Conservation (phyloP, 2,329 filamentous ascomycete genomes). For the Xylariomycetidae sp. region DNA sequence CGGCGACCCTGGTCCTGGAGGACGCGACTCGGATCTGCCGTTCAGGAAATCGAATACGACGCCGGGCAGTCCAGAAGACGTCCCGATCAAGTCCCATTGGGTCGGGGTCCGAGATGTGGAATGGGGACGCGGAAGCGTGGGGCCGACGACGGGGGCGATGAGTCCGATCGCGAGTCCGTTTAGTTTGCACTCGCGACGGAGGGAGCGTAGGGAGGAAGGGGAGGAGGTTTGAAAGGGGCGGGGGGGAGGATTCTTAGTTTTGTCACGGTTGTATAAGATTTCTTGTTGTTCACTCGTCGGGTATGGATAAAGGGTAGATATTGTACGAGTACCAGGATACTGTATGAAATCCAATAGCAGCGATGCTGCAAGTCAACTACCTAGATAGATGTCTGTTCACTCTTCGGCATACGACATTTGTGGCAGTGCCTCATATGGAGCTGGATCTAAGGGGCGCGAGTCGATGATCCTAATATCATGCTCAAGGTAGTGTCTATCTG, state of each 20-base stretch:
- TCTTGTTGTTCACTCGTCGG: no score
- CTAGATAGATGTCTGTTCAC: no score
- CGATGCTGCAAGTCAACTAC: no score
- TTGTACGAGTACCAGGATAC: no score
- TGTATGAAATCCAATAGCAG: no score
- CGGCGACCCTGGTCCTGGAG: no score
- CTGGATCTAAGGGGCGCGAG: no score
- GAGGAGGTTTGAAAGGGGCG: slow-evolving; percentile 3
- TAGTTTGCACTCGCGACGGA: slow-evolving; percentile 13
- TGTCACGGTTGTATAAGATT: background rate
- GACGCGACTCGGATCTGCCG: slow-evolving; percentile 12
- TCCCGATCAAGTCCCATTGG: slow-evolving; percentile 14
- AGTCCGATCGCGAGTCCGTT: slow-evolving; percentile 23
- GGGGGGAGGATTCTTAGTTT: background rate
- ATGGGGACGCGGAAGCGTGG: slow-evolving; percentile 14
- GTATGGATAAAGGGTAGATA: no score
- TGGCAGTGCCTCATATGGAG: no score
- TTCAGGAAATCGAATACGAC: slow-evolving; percentile 5
- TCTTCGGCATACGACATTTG: no score
- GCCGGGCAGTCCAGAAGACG: slow-evolving; percentile 1
- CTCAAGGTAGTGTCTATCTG: no score
- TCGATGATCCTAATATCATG: no score
- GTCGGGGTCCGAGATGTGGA: slow-evolving; percentile 13
- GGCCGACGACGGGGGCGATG: slow-evolving; percentile 18
- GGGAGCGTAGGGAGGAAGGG: slow-evolving; percentile 13